phyloP scores from a whole-genome alignment of 2,329 filamentous ascomycete genomes.

The Ceratocystis ficicola region DNA sequence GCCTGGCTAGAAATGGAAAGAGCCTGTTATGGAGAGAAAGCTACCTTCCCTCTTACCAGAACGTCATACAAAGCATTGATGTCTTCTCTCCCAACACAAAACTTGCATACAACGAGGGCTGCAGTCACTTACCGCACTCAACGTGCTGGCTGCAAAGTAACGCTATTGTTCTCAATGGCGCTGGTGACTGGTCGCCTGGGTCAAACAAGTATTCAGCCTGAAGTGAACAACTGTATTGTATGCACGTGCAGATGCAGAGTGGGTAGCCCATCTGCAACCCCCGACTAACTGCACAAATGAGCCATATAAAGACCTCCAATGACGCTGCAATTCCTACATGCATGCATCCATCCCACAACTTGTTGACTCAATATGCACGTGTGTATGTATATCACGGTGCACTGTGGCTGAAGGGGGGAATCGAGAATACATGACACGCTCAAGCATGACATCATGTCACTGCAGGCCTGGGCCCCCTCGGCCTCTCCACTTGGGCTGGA shows the following conservation, averaged over 20 bases:
- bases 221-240: not conserved
- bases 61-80: not conserved
- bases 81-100: not conserved
- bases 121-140: not conserved
- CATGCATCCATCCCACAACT: not conserved
- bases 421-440: not conserved
- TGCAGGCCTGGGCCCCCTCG: not conserved
- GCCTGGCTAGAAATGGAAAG: not conserved
- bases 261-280: not conserved
- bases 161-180: not conserved
- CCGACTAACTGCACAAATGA: not conserved
- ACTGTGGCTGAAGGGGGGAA: not conserved
- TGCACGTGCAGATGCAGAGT: constrained; percentile 6
- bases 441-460: constrained; percentile 1
- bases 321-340: not conserved
- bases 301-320: not conserved
- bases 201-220: not conserved
- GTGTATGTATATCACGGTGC: not conserved
- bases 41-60: not conserved
- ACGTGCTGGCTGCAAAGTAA: not conserved
- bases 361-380: not conserved
- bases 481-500: not conserved
- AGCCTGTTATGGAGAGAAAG: not conserved
- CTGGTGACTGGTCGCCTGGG: not conserved
- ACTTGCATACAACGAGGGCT: not conserved